phyloP scores from a whole-genome alignment of 139 green algal species.

The Ettlia oleoabundans region DNA sequence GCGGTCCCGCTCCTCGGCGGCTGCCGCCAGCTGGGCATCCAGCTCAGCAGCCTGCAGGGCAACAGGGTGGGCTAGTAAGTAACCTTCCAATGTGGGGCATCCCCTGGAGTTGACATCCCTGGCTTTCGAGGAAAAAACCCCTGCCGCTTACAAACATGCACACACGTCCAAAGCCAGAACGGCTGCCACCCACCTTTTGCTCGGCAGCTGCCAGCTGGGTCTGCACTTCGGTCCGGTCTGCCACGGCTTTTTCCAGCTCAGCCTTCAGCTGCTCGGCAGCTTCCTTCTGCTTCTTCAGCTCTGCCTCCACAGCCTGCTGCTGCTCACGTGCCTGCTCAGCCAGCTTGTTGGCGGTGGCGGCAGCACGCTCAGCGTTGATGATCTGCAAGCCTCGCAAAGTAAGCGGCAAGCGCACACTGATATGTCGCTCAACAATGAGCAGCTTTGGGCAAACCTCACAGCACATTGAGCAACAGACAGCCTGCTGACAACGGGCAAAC shows the following conservation, averaged over 20 bases:
- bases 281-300: slow-evolving; percentile 17
- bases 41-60: slow-evolving; percentile 2
- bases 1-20: slow-evolving; percentile 17
- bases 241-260: not conserved
- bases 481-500: not conserved
- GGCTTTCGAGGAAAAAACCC: no score
- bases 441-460: not conserved
- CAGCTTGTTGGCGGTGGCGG: not conserved
- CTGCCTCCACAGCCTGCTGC: not conserved
- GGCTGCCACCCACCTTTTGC: not conserved
- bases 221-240: not conserved
- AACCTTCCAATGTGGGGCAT: no score
- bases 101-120: no score
- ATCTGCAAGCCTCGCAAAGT: not conserved
- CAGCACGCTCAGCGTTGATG: slow-evolving; percentile 11
- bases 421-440: not conserved
- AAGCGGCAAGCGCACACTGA: not conserved
- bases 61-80: not conserved
- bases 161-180: not conserved
- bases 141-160: not conserved
- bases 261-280: not conserved
- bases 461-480: not conserved
- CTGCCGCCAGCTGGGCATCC: not conserved
- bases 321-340: not conserved
- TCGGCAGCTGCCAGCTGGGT: not conserved